Conservation (phyloP, 148 eudicot genomes). For the Salicornia ramosissima region DNA sequence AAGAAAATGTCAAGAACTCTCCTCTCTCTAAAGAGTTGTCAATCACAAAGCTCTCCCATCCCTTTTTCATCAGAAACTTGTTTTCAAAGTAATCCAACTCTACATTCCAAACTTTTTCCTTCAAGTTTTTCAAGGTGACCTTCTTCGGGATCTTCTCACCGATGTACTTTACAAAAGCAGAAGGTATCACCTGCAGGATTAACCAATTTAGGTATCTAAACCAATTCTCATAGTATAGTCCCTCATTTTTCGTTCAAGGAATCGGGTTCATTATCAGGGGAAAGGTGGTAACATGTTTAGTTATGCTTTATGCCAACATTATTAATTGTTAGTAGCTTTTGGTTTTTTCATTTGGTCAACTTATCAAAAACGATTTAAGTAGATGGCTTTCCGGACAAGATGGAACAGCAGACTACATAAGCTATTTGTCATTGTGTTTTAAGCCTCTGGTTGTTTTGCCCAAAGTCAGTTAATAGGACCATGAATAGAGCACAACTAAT, state of each 20-base stretch:
- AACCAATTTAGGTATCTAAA: background rate
- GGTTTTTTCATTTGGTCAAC: too few relatives aligned
- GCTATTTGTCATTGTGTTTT: too few relatives aligned
- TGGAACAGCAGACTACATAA: too few relatives aligned
- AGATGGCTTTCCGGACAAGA: too few relatives aligned
- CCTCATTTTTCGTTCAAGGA: background rate
- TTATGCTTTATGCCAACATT: too few relatives aligned
- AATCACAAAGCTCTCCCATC: constrained; percentile 20
- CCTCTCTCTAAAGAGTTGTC: constrained; percentile 14
- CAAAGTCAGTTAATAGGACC: too few relatives aligned
- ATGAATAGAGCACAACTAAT: too few relatives aligned
- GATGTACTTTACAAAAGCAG: constrained; percentile 3
- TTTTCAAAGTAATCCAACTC: background rate
- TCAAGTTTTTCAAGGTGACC: background rate
- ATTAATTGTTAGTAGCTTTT: too few relatives aligned
- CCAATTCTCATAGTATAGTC: background rate
- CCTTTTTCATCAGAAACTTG: constrained; percentile 13
- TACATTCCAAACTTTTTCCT: constrained; percentile 14
- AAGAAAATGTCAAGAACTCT: constrained; percentile 11
- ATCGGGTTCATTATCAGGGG: too few relatives aligned
- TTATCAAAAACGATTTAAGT: too few relatives aligned
- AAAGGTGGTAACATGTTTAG: background rate
- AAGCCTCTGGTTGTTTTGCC: too few relatives aligned
- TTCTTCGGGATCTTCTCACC: background rate
- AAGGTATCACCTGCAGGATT: constrained; percentile 19